Evolutionary conservation across 495 filamentous ascomycete genomes (phyloP).

Genomic region (Neurospora discreta): DNA sequence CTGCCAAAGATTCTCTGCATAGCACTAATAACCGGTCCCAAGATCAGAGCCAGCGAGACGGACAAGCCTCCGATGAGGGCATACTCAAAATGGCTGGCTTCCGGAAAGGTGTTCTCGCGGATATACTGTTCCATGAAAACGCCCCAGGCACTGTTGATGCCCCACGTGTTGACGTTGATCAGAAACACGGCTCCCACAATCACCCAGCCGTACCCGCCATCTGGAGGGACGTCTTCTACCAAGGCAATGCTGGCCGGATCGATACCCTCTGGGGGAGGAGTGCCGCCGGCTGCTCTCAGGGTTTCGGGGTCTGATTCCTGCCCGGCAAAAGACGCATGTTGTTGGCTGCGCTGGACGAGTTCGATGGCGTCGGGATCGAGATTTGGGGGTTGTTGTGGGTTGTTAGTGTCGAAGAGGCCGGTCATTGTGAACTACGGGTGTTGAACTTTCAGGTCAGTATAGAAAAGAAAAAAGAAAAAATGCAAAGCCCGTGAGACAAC

Average conservation of each 20-base stretch:
- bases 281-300: not conserved
- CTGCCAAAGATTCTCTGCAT: constrained; percentile 39
- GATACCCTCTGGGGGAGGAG: not conserved
- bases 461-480: not conserved
- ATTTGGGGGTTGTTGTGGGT: not conserved
- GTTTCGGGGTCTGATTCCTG: not conserved
- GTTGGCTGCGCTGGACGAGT: not conserved
- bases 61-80: constrained; percentile 62
- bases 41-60: constrained; percentile 46
- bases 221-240: constrained; percentile 27
- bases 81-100: constrained; percentile 45
- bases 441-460: not conserved
- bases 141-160: constrained; percentile 46
- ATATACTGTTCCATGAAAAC: constrained; percentile 52
- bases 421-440: not conserved
- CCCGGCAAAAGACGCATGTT: not conserved
- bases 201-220: constrained; percentile 54
- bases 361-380: not conserved
- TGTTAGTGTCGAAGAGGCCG: not conserved
- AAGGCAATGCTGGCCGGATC: not conserved
- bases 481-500: no score
- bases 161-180: constrained; percentile 44
- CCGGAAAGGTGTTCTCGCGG: constrained; percentile 41
- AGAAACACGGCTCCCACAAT: constrained; percentile 37
- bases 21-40: constrained; percentile 49